A percentile compares a stretch with the other conserved stretches of the same genome.
phyloP scores from a whole-genome alignment of 2,329 filamentous ascomycete genomes.

The Epichloe uncinata region DNA sequence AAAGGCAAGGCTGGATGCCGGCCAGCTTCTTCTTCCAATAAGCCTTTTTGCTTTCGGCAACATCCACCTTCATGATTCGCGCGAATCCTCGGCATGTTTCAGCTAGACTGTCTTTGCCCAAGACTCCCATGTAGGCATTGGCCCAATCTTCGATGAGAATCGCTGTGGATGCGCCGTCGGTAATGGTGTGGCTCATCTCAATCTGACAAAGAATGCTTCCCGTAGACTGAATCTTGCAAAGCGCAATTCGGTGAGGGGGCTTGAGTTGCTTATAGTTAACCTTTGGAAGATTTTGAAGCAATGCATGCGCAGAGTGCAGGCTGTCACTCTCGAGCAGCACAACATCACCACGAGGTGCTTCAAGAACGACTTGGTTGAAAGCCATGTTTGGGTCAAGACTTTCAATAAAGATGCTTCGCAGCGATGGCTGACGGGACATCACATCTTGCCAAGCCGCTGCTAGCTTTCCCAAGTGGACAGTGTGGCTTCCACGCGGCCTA shows the following conservation, averaged over 20 bases:
- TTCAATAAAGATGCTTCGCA: constrained; percentile 7
- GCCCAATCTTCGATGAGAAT: constrained; percentile 6
- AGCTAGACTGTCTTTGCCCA: not conserved
- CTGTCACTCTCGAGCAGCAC: not conserved
- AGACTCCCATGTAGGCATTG: not conserved
- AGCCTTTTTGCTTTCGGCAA: constrained; percentile 1
- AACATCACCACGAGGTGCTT: not conserved
- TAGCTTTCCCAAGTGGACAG: constrained; percentile 2
- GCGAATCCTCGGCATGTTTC: constrained; percentile 4
- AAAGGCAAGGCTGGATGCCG: constrained; percentile 6
- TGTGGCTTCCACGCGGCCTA: not conserved
- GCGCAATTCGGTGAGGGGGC: not conserved
- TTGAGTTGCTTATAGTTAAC: constrained; percentile 1
- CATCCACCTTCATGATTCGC: not conserved
- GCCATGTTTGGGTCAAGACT: not conserved
- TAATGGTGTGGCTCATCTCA: constrained; percentile 22
- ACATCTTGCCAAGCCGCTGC: constrained; percentile 8
- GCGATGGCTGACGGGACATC: constrained; percentile 4
- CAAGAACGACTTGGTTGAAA: constrained; percentile 5
- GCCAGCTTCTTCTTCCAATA: constrained; percentile 7
- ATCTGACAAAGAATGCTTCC: constrained; percentile 13
- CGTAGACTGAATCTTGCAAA: not conserved
- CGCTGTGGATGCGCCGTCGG: constrained; percentile 19
- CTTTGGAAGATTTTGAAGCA: not conserved
- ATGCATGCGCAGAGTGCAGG: not conserved